Conservation (phyloP, 2,329 filamentous ascomycete genomes). For the Septoria petroselini region DNA sequence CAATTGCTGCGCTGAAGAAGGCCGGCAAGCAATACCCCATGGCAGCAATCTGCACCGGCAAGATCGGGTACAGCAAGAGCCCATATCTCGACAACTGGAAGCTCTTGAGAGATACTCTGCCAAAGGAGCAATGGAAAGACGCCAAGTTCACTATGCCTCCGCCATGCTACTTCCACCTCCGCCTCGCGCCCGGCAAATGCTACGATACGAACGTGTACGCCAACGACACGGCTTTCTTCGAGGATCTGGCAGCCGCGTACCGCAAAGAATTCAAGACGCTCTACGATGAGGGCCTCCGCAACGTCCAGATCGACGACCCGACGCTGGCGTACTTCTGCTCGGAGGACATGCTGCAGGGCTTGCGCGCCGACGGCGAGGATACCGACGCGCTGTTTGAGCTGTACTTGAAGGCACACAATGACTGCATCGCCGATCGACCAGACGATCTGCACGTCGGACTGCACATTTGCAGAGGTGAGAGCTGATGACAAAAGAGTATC, state of each 20-base stretch:
- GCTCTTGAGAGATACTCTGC: conserved; percentile 35
- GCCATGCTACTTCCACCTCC: conserved; percentile 40
- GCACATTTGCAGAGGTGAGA: conserved; percentile 40
- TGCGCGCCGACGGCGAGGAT: conserved; percentile 38
- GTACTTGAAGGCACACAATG: conserved; percentile 41
- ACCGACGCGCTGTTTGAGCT: conserved; percentile 39
- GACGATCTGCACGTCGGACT: conserved; percentile 40
- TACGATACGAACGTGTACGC: conserved; percentile 37
- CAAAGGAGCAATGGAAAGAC: conserved; percentile 37
- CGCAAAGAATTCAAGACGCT: conserved; percentile 40
- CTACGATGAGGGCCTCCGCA: conserved; percentile 37
- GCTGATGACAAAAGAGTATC: not conserved
- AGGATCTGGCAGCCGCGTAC: conserved; percentile 38
- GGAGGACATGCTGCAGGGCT: conserved; percentile 38
- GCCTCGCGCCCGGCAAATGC: conserved; percentile 39
- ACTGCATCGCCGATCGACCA: conserved; percentile 37
- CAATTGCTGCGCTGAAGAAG: conserved; percentile 40
- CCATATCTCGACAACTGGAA: conserved; percentile 41
- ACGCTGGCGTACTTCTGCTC: conserved; percentile 42
- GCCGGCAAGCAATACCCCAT: conserved; percentile 41
- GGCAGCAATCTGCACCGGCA: conserved; percentile 39
- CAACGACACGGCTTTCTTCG: conserved; percentile 39
- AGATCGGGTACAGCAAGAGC: conserved; percentile 38
- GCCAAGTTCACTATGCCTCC: conserved; percentile 42
- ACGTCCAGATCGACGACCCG: conserved; percentile 42